phyloP scores from a whole-genome alignment of 2,329 filamentous ascomycete genomes.

The Colletotrichum simmondsii region DNA sequence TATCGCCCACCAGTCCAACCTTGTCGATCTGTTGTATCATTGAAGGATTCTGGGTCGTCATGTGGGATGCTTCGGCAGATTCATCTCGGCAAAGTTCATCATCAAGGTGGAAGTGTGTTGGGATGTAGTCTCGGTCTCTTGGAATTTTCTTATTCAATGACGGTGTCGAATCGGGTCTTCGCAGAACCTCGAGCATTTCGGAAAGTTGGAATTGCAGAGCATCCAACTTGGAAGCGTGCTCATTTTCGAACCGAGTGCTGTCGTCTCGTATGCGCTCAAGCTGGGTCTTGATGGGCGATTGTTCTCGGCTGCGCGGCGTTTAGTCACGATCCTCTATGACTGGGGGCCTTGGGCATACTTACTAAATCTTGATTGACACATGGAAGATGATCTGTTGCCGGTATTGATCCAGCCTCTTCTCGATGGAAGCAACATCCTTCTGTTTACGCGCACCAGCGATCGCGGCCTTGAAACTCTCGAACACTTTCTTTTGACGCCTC shows the following conservation, averaged over 20 bases:
- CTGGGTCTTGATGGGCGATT: not conserved
- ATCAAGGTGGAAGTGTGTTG: too few relatives aligned
- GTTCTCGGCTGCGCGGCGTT: not conserved
- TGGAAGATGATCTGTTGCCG: not conserved
- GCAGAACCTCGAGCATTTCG: not conserved
- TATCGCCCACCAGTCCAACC: too few relatives aligned
- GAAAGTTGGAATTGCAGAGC: not conserved
- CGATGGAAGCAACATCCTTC: not conserved
- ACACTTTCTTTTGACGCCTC: not conserved
- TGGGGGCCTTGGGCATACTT: not conserved
- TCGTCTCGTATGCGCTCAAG: not conserved
- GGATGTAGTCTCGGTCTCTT: not conserved
- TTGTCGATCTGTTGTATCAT: too few relatives aligned
- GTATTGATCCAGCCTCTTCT: not conserved
- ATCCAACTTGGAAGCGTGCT: not conserved
- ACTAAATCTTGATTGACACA: not conserved
- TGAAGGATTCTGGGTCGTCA: not conserved
- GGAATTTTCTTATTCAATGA: not conserved
- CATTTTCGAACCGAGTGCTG: not conserved
- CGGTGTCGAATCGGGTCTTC: not conserved
- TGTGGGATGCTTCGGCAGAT: not conserved
- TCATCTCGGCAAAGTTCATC: not conserved
- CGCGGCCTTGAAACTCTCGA: not conserved
- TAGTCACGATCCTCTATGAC: not conserved
- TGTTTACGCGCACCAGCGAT: not conserved